phyloP scores from a whole-genome alignment of 345 rosid species.

The Camelina sativa region DNA sequence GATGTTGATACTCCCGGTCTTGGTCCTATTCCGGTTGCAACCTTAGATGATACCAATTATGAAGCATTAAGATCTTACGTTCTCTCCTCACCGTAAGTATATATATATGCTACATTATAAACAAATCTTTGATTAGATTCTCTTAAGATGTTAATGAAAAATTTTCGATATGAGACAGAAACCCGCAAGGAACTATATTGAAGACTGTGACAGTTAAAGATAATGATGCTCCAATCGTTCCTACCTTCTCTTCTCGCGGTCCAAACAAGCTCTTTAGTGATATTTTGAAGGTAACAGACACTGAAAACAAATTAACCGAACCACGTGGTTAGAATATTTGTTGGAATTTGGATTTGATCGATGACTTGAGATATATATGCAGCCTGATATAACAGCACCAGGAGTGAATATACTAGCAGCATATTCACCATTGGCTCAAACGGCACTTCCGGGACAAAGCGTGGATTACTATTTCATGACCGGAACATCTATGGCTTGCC shows the following conservation, averaged over 20 bases:
- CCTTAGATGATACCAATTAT: constrained; percentile 28
- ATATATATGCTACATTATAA: constrained; percentile 14
- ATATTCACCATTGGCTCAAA: constrained; percentile 34
- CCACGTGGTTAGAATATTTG: background rate
- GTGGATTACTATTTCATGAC: constrained; percentile 45
- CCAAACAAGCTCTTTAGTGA: constrained; percentile 52
- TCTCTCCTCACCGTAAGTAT: constrained; percentile 42
- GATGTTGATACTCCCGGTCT: constrained; percentile 36
- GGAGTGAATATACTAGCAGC: constrained; percentile 54
- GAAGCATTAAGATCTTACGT: constrained; percentile 41
- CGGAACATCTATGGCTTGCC: constrained; percentile 80
- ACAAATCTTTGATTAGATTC: constrained; percentile 35
- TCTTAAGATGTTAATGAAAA: background rate
- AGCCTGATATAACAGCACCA: constrained; percentile 56
- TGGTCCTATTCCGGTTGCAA: constrained; percentile 41
- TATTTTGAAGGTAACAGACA: constrained; percentile 47
- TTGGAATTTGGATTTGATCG: background rate
- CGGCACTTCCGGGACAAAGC: constrained; percentile 32
- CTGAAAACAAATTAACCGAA: background rate
- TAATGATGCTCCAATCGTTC: constrained; percentile 44
- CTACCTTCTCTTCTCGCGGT: constrained; percentile 59
- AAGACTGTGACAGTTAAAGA: constrained; percentile 45
- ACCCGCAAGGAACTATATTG: constrained; percentile 45
- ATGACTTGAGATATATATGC: constrained; percentile 35
- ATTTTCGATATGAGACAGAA: constrained; percentile 8